Base-by-base conservation (phyloP, 768 basidiomycete species). In the Pleurotus cornucopiae region DNA sequence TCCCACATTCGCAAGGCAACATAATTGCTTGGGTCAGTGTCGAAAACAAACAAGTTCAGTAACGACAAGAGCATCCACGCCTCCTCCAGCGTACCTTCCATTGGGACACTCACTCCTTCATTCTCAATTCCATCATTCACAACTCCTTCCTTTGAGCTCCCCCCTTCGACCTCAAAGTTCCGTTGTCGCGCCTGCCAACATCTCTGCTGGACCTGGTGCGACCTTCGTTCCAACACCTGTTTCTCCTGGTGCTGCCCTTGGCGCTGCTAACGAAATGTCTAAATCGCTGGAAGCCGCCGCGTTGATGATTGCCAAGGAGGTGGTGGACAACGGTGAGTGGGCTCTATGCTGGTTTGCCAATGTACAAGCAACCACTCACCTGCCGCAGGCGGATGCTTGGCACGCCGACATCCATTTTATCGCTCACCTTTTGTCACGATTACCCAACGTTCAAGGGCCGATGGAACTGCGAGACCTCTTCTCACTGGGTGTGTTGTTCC, bases 151-250 rank as follows among this genome's bases (percentile, higher is more conserved):
- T 1, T 69, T 86, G 41, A 82, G 84, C 61, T 75, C 71, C 21
- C 78, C 87, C 3, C 69, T 90, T 2, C 80, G 82, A 1, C 80
- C 84, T 1, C 84, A 84, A 0, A 85, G 77, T 1, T 73, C 80
- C 7, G 75, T 76, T 21, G 73, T 79, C 2, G 74, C 75, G 11
- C 75, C 78, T 6, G 75, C 76, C 46, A 72, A 73, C 60, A 72
- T 76, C 3, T 69, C 75, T 0, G 64, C 72, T 14, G 67, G 74
- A 12, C 64, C 76, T 30, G 70, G 66, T 2, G 65, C 69, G 6
- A 62, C 63, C 5, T 76, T 75, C 9, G 90, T 86, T 0, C 90
- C 89, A 1, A 94, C 91, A 0, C 91, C 91, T 1, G 89, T 93
- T 2, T 93, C 91, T 0, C 91, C 91, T 16, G 89, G 88, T 4